Percentiles rank a stretch among this genome's conserved stretches.
These are phyloP conservation scores for Agaricus blazei DNA, from an alignment of 768 basidiomycete species.

Conservation along the genomic window DNA sequence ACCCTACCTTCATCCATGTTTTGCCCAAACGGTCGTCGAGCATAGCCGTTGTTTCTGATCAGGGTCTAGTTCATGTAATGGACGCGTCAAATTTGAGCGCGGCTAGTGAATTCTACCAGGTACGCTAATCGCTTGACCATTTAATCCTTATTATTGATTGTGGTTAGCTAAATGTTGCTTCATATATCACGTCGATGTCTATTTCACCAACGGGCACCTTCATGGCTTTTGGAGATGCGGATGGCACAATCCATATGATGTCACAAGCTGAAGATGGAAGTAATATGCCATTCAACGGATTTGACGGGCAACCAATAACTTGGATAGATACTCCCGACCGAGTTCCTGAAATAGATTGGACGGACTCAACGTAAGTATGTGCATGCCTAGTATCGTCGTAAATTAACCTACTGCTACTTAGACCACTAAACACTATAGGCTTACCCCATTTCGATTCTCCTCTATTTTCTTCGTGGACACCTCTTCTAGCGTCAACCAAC, in stretches of 20 bases:
- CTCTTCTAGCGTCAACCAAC: conserved; percentile 33
- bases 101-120: conserved; percentile 77
- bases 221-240: conserved; percentile 87
- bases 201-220: conserved; percentile 87
- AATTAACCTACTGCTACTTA: conserved; percentile 21
- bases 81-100: conserved; percentile 72
- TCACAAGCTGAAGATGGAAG: conserved; percentile 64
- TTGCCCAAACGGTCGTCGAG: conserved; percentile 74
- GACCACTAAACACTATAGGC: conserved; percentile 85
- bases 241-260: conserved; percentile 78
- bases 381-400: neutral
- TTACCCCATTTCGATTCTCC: conserved; percentile 75
- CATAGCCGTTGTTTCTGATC: conserved; percentile 69
- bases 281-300: conserved; percentile 79
- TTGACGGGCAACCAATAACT: conserved; percentile 79
- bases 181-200: conserved; percentile 75
- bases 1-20: conserved; percentile 80
- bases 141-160: conserved; percentile 7
- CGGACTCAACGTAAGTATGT: conserved; percentile 63
- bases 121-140: conserved; percentile 20
- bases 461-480: conserved; percentile 72
- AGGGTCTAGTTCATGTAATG: conserved; percentile 82
- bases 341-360: conserved; percentile 75
- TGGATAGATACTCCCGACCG: conserved; percentile 75
- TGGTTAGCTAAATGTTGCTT: conserved; percentile 58